Evolutionary conservation across 352 stramenopile genomes (phyloP), one percentile per base, ranked within the genome.

Genomic region (Globisporangium sylvaticum): DNA sequence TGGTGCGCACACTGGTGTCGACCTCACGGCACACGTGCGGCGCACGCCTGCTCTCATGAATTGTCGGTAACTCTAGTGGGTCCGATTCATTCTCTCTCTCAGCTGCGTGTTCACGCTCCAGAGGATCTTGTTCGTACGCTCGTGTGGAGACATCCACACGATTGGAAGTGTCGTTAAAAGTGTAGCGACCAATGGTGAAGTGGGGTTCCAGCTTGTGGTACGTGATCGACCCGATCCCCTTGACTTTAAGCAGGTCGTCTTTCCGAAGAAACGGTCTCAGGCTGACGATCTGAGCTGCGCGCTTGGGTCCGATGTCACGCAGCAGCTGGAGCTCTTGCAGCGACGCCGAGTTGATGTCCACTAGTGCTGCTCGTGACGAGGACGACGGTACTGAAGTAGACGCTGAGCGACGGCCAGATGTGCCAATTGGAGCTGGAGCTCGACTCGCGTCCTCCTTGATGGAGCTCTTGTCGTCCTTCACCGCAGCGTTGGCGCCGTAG

Each of bases 241-340:
- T 77, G 31, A 92, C 78, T 3, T 65, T 71, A 60, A 85, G 58
- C 15, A 92, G 50, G 42, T 88, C 81, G 53, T 87, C 75, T 15
- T 77, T 79, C 1, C 75, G 66, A 12, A 69, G 42, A 62, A 89
- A 90, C 1, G 84, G 84, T 29, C 84, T 73, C 1, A 67, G 68
- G 0, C 74, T 61, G 6, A 87, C 44, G 55, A 90, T 92, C 1
- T 70, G 71, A 60, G 79, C 58, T 5, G 80, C 82, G 9, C 80
- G 59, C 18, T 58, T 62, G 0, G 70, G 71, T 5, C 80, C 80
- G 22, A 92, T 69, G 4, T 78, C 82, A 15, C 67, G 73, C 0
- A 92, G 66, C 12, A 58, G 58, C 59, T 72, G 37, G 5, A 92
- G 66, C 60, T 87, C 71, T 4, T n/a, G 54, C 7, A 67, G 44